Evolutionary conservation across 75 land plant genomes (phyloP).

Genomic region (Larix kaempferi): DNA sequence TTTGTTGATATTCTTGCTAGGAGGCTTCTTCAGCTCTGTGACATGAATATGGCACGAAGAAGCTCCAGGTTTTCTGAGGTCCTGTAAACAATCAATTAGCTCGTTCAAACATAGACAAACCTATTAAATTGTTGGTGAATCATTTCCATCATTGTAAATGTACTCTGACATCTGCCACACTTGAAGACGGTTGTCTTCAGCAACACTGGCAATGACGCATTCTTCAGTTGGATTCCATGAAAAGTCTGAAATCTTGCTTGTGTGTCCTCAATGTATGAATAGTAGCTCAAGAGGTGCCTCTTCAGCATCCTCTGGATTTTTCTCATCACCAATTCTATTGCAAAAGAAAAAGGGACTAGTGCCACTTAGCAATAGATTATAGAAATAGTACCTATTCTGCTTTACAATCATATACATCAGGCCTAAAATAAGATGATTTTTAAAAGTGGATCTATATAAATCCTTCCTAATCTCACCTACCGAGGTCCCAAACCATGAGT

Average conservation of each 20-base stretch:
- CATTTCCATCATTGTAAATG: conserved; percentile 59
- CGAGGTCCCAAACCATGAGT: conserved; percentile 96
- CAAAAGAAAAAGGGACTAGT: neutral
- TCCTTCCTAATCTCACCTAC: conserved; percentile 48
- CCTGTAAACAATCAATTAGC: too few relatives aligned
- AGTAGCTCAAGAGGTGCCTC: conserved; percentile 89
- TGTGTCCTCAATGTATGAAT: conserved; percentile 81
- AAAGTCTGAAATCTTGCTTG: conserved; percentile 78
- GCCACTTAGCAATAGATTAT: too few relatives aligned
- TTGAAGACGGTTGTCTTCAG: conserved; percentile 81
- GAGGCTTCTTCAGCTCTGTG: too few relatives aligned
- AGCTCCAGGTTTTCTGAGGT: too few relatives aligned
- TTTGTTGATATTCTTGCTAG: too few relatives aligned
- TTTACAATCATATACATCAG: too few relatives aligned
- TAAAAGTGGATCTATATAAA: too few relatives aligned
- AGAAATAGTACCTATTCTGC: too few relatives aligned
- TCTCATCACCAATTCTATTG: conserved; percentile 76
- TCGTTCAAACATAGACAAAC: too few relatives aligned
- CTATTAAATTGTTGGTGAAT: too few relatives aligned
- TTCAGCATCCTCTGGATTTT: conserved; percentile 71
- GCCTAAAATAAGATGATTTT: too few relatives aligned
- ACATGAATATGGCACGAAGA: too few relatives aligned
- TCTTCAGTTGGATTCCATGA: conserved; percentile 68
- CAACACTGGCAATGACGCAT: conserved; percentile 78
- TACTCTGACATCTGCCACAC: conserved; percentile 80